Conservation (phyloP, 2,329 filamentous ascomycete genomes). For the Penicillium paneum region DNA sequence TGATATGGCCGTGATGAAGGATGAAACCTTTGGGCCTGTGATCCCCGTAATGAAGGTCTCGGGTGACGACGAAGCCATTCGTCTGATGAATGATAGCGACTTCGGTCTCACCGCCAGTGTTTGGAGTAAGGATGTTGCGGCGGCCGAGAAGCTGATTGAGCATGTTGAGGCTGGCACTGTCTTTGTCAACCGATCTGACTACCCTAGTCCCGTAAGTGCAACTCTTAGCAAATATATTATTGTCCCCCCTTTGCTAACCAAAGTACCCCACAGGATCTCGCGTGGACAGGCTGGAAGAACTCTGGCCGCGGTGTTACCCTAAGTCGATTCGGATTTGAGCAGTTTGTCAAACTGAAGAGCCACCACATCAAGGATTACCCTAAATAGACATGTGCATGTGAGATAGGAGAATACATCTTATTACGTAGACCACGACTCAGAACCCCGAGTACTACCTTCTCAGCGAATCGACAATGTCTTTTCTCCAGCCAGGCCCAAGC, state of each 20-base stretch:
- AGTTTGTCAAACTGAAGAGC: constrained; percentile 95
- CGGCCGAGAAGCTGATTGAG: constrained; percentile 72
- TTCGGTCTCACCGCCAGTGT: constrained; percentile 95
- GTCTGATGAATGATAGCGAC: constrained; percentile 89
- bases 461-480: neutral
- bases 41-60: constrained; percentile 87
- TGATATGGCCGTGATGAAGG: constrained; percentile 81
- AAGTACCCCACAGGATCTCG: constrained; percentile 64
- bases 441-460: neutral
- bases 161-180: constrained; percentile 89
- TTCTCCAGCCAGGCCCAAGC: neutral
- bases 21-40: constrained; percentile 92
- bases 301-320: constrained; percentile 89
- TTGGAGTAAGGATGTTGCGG: constrained; percentile 83
- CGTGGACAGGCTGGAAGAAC: constrained; percentile 98
- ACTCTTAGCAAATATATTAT: neutral
- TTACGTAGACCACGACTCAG: neutral
- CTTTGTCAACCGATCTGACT: constrained; percentile 93
- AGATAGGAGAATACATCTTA: neutral
- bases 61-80: constrained; percentile 74
- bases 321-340: constrained; percentile 86
- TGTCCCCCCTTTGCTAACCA: neutral
- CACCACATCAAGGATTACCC: constrained; percentile 83
- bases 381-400: constrained; percentile 39
- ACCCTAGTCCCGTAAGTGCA: constrained; percentile 77